These are phyloP conservation scores for Trichosanthes cucumerina DNA, from an alignment of 306 rosid genomes.

Conservation along the genomic window DNA sequence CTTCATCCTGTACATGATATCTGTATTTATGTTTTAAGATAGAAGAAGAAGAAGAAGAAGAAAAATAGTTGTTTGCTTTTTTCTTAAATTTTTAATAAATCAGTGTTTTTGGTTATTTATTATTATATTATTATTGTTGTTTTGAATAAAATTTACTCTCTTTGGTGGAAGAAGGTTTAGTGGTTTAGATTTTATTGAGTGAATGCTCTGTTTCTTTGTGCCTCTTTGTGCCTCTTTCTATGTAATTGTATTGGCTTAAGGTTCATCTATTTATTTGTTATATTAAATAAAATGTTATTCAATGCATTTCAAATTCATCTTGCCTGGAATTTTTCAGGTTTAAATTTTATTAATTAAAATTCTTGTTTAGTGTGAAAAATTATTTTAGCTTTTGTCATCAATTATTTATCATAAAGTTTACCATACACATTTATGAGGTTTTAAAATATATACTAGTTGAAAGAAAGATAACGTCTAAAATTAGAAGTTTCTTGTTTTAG, in stretches of 20 bases:
- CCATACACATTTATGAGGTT: too few species aligned
- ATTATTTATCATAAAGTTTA: too few species aligned
- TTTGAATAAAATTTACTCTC: not conserved
- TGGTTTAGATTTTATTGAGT: not conserved
- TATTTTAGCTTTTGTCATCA: too few species aligned
- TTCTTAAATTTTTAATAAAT: not conserved
- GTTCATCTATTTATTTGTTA: not conserved
- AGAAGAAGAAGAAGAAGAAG: not conserved
- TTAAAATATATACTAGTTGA: too few species aligned
- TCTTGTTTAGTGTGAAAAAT: too few species aligned
- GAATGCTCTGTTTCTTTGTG: not conserved
- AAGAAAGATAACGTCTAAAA: too few species aligned
- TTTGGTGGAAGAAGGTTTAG: not conserved
- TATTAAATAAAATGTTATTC: too few species aligned
- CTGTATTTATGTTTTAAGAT: slow-evolving; percentile 3
- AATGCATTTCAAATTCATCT: not conserved
- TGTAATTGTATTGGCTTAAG: not conserved
- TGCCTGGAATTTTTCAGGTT: not conserved
- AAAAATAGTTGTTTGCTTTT: not conserved
- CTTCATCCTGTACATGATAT: slow-evolving; percentile 1
- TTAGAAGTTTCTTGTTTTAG: too few species aligned
- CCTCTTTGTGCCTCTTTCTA: not conserved
- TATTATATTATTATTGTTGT: not conserved
- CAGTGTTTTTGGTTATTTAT: not conserved
- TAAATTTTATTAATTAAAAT: too few species aligned